Evolutionary conservation across 345 rosid species (phyloP).

Genomic region (Dimocarpus longan): DNA sequence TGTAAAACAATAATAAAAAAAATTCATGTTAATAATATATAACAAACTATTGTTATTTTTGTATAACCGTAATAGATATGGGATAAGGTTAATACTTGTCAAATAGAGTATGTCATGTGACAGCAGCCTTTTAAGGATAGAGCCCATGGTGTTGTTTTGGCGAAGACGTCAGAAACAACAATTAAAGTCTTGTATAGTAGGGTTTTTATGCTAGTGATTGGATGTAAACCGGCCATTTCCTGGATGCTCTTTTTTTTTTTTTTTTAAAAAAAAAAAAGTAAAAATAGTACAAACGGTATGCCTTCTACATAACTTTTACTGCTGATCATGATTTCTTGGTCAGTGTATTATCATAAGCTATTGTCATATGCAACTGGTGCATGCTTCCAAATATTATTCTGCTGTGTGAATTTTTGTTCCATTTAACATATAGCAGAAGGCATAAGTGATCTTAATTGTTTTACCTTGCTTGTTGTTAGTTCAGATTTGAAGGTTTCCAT

Average conservation of each 20-base stretch:
- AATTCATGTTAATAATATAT: too few relatives aligned
- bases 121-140: neutral
- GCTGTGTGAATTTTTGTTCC: neutral
- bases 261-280: too few relatives aligned
- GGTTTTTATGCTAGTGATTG: neutral
- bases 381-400: neutral
- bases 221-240: neutral
- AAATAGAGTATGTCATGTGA: neutral
- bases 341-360: neutral
- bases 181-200: neutral
- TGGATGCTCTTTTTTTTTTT: neutral
- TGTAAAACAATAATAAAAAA: too few relatives aligned
- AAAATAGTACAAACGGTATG: neutral
- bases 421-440: neutral
- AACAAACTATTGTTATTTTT: neutral
- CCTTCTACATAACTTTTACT: neutral
- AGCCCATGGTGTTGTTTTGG: neutral
- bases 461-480: slow-evolving; percentile 8
- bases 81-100: neutral
- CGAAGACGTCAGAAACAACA: neutral
- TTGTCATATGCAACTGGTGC: neutral
- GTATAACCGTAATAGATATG: neutral
- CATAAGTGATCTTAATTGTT: neutral
- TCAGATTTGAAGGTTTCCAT: slow-evolving; percentile 37
- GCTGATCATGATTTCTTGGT: neutral